Conservation (phyloP, 768 basidiomycete genomes). For the Piloderma croceum region DNA sequence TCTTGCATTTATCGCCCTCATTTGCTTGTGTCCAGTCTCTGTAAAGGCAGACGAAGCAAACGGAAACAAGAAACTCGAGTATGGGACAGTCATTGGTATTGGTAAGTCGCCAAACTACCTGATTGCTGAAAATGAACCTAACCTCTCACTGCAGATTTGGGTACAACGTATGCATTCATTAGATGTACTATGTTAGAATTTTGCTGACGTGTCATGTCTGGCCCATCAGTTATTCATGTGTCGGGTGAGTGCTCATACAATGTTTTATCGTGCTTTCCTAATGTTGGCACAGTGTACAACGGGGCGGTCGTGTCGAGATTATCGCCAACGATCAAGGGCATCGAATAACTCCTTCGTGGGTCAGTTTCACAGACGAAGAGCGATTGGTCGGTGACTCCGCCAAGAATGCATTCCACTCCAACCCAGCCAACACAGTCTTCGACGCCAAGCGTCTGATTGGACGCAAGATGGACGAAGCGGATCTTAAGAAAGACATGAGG, state of each 20-base stretch:
- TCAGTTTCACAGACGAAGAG: constrained; percentile 74
- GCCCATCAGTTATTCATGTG: constrained; percentile 83
- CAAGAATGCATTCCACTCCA: constrained; percentile 91
- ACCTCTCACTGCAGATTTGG: constrained; percentile 56
- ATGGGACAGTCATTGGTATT: constrained; percentile 92
- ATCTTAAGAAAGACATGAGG: constrained; percentile 77
- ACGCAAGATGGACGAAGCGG: constrained; percentile 74
- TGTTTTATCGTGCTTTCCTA: constrained; percentile 1
- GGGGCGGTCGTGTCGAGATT: constrained; percentile 81
- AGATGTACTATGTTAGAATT: not conserved
- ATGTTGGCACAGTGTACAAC: constrained; percentile 55
- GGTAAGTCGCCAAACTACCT: constrained; percentile 40
- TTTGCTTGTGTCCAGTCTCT: constrained; percentile 63
- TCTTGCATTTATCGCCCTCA: constrained; percentile 62
- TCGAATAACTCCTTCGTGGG: constrained; percentile 88
- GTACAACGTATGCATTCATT: constrained; percentile 64
- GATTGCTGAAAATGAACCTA: constrained; percentile 1
- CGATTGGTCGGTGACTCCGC: constrained; percentile 91
- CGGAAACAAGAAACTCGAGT: constrained; percentile 58
- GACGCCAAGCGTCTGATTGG: constrained; percentile 96
- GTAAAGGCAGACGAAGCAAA: constrained; percentile 56
- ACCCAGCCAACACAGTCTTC: constrained; percentile 92
- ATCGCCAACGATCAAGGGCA: constrained; percentile 88
- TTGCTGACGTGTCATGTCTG: constrained; percentile 21
- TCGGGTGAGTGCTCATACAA: constrained; percentile 56